Percentiles rank a stretch among this genome's conserved stretches.
phyloP scores from a whole-genome alignment of 169 alveolate genomes.

The Prorocentrum cordatum region DNA sequence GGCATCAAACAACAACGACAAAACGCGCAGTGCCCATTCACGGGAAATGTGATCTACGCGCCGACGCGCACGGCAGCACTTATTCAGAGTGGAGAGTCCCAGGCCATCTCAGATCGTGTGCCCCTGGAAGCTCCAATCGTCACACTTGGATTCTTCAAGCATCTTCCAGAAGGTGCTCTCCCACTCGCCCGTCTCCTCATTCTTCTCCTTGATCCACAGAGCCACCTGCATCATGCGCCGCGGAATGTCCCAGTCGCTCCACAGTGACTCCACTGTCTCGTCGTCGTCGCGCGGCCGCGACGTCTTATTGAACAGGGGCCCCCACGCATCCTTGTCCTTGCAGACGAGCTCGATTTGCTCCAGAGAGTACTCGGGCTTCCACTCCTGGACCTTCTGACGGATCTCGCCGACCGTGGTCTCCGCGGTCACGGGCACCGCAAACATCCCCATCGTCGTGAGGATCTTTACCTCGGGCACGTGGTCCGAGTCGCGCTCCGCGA shows the following conservation, averaged over 20 bases:
- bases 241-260: conserved; percentile 52
- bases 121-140: too few relatives aligned
- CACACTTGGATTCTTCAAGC: too few relatives aligned
- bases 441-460: conserved; percentile 53
- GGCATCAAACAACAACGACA: too few relatives aligned
- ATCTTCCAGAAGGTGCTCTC: not conserved
- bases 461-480: conserved; percentile 57
- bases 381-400: conserved; percentile 26
- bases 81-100: too few relatives aligned
- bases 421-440: not conserved
- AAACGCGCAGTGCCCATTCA: too few relatives aligned
- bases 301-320: conserved; percentile 62
- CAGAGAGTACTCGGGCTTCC: conserved; percentile 13
- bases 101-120: too few relatives aligned
- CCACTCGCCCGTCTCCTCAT: conserved; percentile 22
- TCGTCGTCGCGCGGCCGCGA: conserved; percentile 69
- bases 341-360: conserved; percentile 70
- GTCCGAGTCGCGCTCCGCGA: conserved; percentile 63
- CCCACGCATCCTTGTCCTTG: conserved; percentile 68
- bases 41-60: too few relatives aligned
- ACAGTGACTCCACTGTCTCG: conserved; percentile 58
- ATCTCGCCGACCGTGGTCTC: conserved; percentile 3
- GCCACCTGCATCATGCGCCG: not conserved
- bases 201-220: conserved; percentile 61
- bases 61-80: too few relatives aligned